Evolutionary conservation across 345 rosid genomes (phyloP).

Genomic region (Syzygium oleosum): DNA sequence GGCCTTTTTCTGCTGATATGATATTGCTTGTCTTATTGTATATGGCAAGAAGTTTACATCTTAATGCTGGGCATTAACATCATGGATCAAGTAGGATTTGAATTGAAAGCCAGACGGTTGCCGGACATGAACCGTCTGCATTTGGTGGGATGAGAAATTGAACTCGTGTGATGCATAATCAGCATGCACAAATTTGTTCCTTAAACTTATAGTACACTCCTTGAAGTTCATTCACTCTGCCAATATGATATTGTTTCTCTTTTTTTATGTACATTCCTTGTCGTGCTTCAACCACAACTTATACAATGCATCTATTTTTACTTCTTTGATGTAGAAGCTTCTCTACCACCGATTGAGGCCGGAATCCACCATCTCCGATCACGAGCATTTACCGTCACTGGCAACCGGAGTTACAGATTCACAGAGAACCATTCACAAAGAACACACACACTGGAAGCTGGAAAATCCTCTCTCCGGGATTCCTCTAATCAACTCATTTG

Average conservation of each 20-base stretch:
- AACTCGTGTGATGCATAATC: accelerated
- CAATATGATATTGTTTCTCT: not conserved
- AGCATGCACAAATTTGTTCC: not conserved
- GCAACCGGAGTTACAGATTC: not conserved
- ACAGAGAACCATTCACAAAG: not conserved
- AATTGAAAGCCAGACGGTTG: not conserved
- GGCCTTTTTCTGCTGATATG: not conserved
- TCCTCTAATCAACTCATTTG: not conserved
- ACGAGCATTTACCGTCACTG: not conserved
- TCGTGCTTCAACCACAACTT: not conserved
- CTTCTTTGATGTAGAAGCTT: too few relatives aligned
- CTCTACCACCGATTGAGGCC: not conserved
- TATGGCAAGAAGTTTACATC: not conserved
- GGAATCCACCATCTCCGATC: not conserved
- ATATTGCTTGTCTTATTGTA: not conserved
- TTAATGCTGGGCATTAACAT: not conserved
- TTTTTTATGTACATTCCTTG: not conserved
- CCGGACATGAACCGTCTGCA: not conserved
- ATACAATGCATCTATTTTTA: too few relatives aligned
- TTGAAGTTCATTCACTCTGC: not conserved
- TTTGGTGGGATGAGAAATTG: accelerated
- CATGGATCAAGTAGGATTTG: not conserved
- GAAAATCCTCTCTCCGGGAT: not conserved
- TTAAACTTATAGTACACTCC: not conserved
- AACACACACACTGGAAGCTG: not conserved